Evolutionary conservation across 2,329 filamentous ascomycete species (phyloP), one percentile per base, ranked within the genome.

Genomic region (Mariannaea sp.): DNA sequence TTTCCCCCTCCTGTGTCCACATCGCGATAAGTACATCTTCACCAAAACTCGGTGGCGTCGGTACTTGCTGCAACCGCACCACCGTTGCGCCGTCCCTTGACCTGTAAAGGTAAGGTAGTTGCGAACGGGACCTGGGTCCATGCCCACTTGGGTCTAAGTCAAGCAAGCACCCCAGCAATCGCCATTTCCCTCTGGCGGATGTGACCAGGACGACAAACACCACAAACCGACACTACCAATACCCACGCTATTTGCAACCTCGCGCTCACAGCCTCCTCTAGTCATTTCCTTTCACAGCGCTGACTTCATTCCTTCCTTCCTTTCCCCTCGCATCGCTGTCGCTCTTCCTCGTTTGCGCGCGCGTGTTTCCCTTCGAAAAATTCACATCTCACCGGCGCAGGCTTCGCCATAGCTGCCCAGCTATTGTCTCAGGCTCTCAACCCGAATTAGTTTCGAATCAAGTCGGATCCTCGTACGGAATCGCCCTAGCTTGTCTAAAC

Each of bases 151-250:
- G 43, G 55, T 33, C 44, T 48, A 42, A 39, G 44, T 30, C 43
- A 5, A 42, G 39, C 35, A 53, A 36, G 42, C 50, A 56, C 39
- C 62, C 61, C 58, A 51, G 63, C 43, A 55, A 59, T 65, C 56
- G 46, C 58, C 53, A 61, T 60, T 65, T 65, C 62, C 58, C 45
- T 58, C 59, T 50, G 20, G 48, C 56, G 49, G 54, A 62, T 45
- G 53, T 50, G 51, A 50, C 39, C 45, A 55, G 33, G 40, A 56
- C 38, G 40, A 55, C 63, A 65, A 66, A 66, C 63, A 63, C 61
- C 63, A 64, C 46, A 55, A 56, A 44, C 42, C 59, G 41, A 55
- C 55, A 56, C 56, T 49, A 58, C 55, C 51, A 48, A 53, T 53
- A 47, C 55, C 57, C 55, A 58, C 58, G n/a, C n/a, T n/a, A n/a